Conservation (phyloP, 1,284 basidiomycete species). For the Trametes hirsuta region DNA sequence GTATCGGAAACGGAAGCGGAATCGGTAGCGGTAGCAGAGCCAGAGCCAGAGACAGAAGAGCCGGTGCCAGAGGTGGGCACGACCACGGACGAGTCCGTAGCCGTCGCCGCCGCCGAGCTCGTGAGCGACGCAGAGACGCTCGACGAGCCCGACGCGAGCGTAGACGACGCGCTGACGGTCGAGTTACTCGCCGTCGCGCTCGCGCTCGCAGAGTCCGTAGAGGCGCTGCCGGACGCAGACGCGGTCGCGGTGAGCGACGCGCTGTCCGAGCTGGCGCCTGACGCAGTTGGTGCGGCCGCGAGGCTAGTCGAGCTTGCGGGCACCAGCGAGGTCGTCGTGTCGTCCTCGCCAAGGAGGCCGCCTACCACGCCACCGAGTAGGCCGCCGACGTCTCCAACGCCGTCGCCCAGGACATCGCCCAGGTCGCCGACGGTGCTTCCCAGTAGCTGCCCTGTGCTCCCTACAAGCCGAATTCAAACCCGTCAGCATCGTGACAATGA, state of each 20-base stretch:
- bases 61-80: slow-evolving; percentile 4
- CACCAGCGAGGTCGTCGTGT: slow-evolving; percentile 1
- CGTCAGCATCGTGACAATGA: not conserved
- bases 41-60: slow-evolving; percentile 3
- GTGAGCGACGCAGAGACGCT: slow-evolving; percentile 2
- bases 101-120: not conserved
- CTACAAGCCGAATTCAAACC: not conserved
- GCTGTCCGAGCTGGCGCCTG: slow-evolving; percentile 6
- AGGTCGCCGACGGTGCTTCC: slow-evolving; percentile 1
- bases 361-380: not conserved
- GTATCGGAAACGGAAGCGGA: not conserved
- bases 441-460: slow-evolving; percentile 9
- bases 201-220: slow-evolving; percentile 1
- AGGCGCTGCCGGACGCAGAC: not conserved
- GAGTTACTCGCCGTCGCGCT: not conserved
- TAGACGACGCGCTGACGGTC: slow-evolving; percentile 5
- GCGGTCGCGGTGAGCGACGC: not conserved
- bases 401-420: slow-evolving; percentile 7
- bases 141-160: not conserved
- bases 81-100: not conserved
- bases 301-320: slow-evolving; percentile 22
- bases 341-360: slow-evolving; percentile 1
- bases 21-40: not conserved
- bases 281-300: slow-evolving; percentile 4
- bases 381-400: not conserved